Conservation (phyloP, 257 asterid species). For the Misopates orontium region DNA sequence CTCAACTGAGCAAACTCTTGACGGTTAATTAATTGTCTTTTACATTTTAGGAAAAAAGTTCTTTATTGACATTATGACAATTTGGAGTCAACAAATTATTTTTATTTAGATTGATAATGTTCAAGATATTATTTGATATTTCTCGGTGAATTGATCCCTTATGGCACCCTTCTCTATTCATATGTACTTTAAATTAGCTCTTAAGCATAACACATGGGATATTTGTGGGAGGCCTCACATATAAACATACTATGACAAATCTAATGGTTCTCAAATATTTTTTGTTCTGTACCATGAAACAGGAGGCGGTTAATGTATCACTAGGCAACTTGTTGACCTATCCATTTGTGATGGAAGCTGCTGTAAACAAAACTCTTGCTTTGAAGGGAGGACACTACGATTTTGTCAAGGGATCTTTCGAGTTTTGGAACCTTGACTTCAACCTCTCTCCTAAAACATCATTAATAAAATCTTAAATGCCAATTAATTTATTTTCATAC, state of each 20-base stretch:
- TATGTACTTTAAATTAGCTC: no score
- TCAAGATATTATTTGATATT: no score
- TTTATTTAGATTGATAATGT: no score
- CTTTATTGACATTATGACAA: no score
- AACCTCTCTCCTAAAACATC: slow-evolving; percentile 44
- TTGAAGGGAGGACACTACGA: slow-evolving; percentile 87
- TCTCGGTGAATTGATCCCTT: no score
- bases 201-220: no score
- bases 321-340: slow-evolving; percentile 69
- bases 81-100: no score
- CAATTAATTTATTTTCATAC: neutral
- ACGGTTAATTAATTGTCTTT: neutral
- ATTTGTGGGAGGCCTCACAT: no score
- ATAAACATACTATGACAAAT: no score
- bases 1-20: neutral
- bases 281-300: slow-evolving; percentile 19
- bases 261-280: neutral
- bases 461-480: slow-evolving; percentile 22
- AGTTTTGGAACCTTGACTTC: slow-evolving; percentile 76
- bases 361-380: slow-evolving; percentile 49
- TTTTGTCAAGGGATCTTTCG: slow-evolving; percentile 73
- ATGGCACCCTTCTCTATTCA: no score
- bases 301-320: slow-evolving; percentile 91
- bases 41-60: no score
- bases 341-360: slow-evolving; percentile 81